Conservation (phyloP, 2,329 filamentous ascomycete genomes). For the Fusarium oligoseptatum region DNA sequence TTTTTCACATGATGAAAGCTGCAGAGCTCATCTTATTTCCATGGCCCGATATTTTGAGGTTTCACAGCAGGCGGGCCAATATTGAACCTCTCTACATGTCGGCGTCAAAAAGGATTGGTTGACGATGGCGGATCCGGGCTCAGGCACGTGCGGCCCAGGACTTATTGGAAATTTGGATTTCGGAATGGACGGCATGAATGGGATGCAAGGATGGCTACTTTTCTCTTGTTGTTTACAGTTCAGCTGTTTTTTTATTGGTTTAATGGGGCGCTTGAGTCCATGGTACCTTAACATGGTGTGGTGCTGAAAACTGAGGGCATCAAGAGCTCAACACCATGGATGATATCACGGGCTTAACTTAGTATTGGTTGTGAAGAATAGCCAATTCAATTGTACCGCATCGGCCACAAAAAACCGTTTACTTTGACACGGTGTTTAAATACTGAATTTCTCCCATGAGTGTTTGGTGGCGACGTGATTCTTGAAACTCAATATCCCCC, state of each 20-base stretch:
- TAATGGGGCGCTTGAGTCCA: no score
- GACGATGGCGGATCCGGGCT: background rate
- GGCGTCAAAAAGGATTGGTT: background rate
- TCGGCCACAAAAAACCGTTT: background rate
- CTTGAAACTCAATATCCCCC: background rate
- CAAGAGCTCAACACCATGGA: background rate
- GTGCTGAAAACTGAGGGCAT: background rate
- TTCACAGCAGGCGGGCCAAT: background rate
- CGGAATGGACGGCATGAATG: background rate
- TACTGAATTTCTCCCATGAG: background rate
- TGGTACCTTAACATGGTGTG: background rate
- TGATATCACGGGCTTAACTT: background rate
- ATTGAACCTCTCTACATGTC: background rate
- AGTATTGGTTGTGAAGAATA: background rate
- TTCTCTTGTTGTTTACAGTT: background rate
- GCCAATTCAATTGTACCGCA: background rate
- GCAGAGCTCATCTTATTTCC: background rate
- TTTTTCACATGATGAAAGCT: background rate
- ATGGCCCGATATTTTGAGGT: background rate
- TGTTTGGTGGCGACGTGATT: background rate
- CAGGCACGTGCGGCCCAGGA: background rate
- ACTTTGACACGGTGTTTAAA: background rate
- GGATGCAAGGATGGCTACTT: background rate
- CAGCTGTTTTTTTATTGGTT: background rate
- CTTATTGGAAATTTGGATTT: background rate